A percentile compares a stretch with the other conserved stretches of the same genome.
Evolutionary conservation across 495 filamentous ascomycete species (phyloP).

Genomic region (Trichodelitschia bisporula): DNA sequence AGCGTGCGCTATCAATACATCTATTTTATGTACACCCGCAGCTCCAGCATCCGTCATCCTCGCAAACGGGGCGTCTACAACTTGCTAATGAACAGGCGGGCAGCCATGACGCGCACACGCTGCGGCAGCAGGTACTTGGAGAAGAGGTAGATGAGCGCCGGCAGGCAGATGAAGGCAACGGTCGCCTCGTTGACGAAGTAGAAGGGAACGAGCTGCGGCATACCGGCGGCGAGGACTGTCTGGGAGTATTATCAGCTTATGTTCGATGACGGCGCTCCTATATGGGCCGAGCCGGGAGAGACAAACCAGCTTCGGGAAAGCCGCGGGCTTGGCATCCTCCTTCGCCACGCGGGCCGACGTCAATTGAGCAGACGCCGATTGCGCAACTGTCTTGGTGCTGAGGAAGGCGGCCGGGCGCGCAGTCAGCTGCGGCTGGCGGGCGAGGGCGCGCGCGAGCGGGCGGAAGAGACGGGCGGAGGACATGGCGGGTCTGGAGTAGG

Average conservation of each 20-base stretch:
- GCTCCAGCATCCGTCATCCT: no score
- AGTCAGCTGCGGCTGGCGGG: conserved; percentile 7
- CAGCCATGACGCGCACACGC: conserved; percentile 10
- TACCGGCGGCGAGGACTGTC: conserved; percentile 12
- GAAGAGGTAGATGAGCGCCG: conserved; percentile 14
- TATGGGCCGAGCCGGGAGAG: conserved; percentile 1
- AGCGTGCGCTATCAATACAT: no score
- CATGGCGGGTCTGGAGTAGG: conserved; percentile 10
- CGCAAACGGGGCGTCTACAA: conserved; percentile 11
- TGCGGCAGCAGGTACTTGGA: conserved; percentile 15
- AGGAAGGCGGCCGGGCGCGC: no score
- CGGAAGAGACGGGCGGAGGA: conserved; percentile 11
- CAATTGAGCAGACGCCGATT: no score
- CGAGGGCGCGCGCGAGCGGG: conserved; percentile 9
- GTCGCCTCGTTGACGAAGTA: conserved; percentile 17
- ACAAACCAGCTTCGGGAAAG: no score
- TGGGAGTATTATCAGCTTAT: no score
- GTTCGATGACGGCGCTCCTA: no score
- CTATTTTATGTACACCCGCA: no score
- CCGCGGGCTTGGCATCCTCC: no score
- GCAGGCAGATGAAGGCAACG: conserved; percentile 13
- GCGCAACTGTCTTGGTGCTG: no score
- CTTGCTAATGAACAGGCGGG: conserved; percentile 16
- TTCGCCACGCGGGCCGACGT: no score
- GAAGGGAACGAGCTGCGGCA: conserved; percentile 18